phyloP scores from a whole-genome alignment of 2,329 filamentous ascomycete species.

The Nemania sp. region DNA sequence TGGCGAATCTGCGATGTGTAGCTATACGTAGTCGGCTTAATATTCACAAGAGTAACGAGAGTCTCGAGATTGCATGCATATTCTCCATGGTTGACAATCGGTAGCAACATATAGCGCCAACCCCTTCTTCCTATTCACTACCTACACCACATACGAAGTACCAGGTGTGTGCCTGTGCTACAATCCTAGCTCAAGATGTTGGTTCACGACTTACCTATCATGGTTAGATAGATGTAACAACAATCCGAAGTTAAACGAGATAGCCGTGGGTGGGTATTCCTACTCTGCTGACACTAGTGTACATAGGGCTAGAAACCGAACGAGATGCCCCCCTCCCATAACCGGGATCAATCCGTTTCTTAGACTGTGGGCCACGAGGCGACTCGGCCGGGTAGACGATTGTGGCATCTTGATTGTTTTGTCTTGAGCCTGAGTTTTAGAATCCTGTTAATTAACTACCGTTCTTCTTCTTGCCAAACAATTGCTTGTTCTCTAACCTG shows the following conservation, averaged over 20 bases:
- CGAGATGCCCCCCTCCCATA: conserved; percentile 32
- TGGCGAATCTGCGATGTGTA: background rate
- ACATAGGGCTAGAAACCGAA: conserved; percentile 21
- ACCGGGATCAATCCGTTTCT: conserved; percentile 31
- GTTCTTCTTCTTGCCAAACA: background rate
- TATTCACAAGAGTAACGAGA: no score
- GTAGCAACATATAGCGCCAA: background rate
- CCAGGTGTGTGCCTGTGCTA: no score
- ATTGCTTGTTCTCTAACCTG: background rate
- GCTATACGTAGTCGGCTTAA: no score
- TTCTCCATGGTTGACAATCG: no score
- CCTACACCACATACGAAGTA: no score
- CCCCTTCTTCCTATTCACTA: no score
- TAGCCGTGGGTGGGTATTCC: conserved; percentile 11
- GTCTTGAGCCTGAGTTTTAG: background rate
- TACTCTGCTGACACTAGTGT: no score
- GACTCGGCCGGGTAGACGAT: conserved; percentile 9
- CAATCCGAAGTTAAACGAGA: no score
- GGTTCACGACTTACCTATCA: background rate
- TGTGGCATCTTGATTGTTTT: conserved; percentile 10
- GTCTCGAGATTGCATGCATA: no score
- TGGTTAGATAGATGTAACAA: background rate
- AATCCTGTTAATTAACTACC: background rate
- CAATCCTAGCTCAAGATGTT: no score
- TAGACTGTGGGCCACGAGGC: conserved; percentile 25